These are phyloP conservation scores for Cicer bijugum DNA, from an alignment of 306 rosid species.

Conservation along the genomic window DNA sequence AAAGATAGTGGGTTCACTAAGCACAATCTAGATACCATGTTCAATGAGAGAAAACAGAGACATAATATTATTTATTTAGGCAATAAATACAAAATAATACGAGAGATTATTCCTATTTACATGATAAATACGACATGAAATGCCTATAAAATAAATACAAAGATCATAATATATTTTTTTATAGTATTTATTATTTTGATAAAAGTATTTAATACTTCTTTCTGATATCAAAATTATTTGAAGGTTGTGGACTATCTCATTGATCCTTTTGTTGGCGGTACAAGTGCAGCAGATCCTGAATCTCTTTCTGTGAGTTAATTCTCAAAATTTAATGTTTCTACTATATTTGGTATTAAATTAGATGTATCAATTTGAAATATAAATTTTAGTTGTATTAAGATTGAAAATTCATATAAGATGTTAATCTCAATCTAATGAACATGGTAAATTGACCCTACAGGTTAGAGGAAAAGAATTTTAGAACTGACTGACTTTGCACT, in stretches of 20 bases:
- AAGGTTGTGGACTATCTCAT: slow-evolving; percentile 94
- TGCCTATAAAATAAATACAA: neutral
- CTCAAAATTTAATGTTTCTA: slow-evolving; percentile 38
- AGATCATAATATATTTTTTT: neutral
- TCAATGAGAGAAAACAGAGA: neutral
- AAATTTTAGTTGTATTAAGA: slow-evolving; percentile 25
- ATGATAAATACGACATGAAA: neutral
- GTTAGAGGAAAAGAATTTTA: neutral
- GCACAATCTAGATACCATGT: too few species aligned
- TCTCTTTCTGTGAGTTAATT: slow-evolving; percentile 88
- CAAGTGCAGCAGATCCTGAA: slow-evolving; percentile 87
- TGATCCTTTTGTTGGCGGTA: slow-evolving; percentile 91
- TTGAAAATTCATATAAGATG: slow-evolving; percentile 17
- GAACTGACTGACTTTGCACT: too few species aligned
- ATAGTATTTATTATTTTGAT: slow-evolving; percentile 22
- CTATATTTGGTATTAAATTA: slow-evolving; percentile 15
- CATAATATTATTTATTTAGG: slow-evolving; percentile 13
- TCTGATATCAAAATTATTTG: slow-evolving; percentile 34
- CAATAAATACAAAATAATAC: neutral
- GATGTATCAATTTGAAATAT: neutral
- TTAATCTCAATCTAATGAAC: slow-evolving; percentile 24
- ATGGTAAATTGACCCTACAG: slow-evolving; percentile 2
- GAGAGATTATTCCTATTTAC: neutral
- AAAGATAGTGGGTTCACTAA: too few species aligned
- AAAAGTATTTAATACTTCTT: slow-evolving; percentile 1